Evolutionary conservation across 495 filamentous ascomycete genomes (phyloP), one percentile per base, ranked within the genome.

Genomic region (Aspergillus biplanus): DNA sequence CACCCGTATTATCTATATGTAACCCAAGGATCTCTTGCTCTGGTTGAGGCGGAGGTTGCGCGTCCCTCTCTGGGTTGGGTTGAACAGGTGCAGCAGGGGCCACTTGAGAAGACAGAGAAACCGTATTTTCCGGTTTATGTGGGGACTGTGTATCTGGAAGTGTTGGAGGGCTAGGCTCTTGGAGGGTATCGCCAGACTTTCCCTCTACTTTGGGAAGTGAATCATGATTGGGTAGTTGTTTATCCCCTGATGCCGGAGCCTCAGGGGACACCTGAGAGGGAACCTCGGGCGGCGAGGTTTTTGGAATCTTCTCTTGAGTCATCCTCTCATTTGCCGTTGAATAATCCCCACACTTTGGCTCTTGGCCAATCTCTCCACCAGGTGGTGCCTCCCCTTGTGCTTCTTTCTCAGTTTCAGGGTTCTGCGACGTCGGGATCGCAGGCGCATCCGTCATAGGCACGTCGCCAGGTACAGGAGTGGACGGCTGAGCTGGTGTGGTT

Each of bases 391-490:
- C 32, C 8, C n/a, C 39, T 44, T 44, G 39, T 47, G 18, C 46
- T 32, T 55, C 39, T 33, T 31, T 57, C 58, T 58, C 55, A n/a
- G 21, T 27, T 27, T 54, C 59, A 27, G 9, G 18, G 42, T 54
- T 39, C 32, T 54, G 58, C 3, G 66, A 12, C 21, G 12, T 55
- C n/a, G 52, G 12, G 12, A 55, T 57, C 12, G 16, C 13, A 15
- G 42, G 7, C 42, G 16, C 39, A n/a, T 65, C 54, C 75, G 78
- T 63, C 82, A 85, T 71, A 76, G 66, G 44, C 39, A 65, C 65
- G 56, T 58, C 82, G 62, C 84, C 80, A 57, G 62, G 39, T 31
- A 47, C 53, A 9, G 63, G 12, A 6, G 65, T 58, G 39, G 62
- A 16, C 34, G 71, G 65, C 53, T 70, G 65, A 21, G 52, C 21